Evolutionary conservation across 805 yeast species (phyloP), one percentile per base, ranked within the genome.

Genomic region (Barnettozyma siamensis): DNA sequence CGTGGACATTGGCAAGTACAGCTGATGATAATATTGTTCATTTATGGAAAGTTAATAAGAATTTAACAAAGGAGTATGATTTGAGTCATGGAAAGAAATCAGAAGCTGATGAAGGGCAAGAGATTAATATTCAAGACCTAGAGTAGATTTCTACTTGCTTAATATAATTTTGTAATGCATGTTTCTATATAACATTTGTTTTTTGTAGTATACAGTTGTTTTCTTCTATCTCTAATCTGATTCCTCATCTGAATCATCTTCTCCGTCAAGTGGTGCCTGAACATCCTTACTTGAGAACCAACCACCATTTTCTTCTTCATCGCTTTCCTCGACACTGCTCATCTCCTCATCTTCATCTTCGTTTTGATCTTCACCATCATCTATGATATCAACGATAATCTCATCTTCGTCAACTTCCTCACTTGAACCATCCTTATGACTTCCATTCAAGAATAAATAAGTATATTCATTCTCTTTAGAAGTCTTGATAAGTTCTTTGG

Each of bases 1-100:
- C 85, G n/a, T 85, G 91, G 89, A 72, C 85, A 30, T 54, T 83
- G 42, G 87, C 84, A 0, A 73, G 85, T 29, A 59, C 65, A 7
- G 70, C 71, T 37, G 73, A 69, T 47, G 70, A 69, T 29, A 69
- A 69, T 47, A 60, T 66, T 28, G 58, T 69, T 30, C 75, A 70
- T 41, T 54, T 70, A n/a, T 70, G 74, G 73, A 67, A 66, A 42
- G 55, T 66, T 34, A 59, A 69, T 1, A 58, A 54, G 29, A 67
- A 61, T 33, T 47, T 69, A 21, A 63, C 66, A 1, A 62, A 51
- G 50, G 65, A 55, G 42, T 54, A 48, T 35, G 36, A 30, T 27
- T 11, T 12, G 10, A 23, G 29, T 11, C 19, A 17, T 31, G 31
- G 30, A 17, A 23, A 23, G 9, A 24, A 31, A 5, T 7, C 15